Percentiles rank a stretch among this genome's conserved stretches.
These are phyloP conservation scores for Fusarium phyllophilum DNA, from an alignment of 2,329 filamentous ascomycete species.

Conservation along the genomic window DNA sequence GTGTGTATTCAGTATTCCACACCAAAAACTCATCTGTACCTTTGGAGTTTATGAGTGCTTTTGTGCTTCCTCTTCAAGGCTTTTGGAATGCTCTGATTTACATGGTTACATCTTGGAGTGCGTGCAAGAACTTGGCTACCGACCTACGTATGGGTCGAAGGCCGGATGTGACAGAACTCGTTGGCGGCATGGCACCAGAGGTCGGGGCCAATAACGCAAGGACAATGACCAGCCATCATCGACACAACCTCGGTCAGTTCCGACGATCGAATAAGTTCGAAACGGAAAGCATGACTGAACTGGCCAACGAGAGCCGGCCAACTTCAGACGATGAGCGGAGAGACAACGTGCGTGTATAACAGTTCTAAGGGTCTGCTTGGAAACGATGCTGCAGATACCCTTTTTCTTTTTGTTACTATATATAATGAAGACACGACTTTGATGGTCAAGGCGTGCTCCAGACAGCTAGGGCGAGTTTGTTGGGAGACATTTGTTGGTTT, in stretches of 20 bases:
- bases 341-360: constrained; percentile 24
- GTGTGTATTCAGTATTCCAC: constrained; percentile 75
- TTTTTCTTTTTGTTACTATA: constrained; percentile 20
- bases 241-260: constrained; percentile 46
- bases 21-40: constrained; percentile 61
- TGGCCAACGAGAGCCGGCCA: constrained; percentile 53
- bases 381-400: not conserved
- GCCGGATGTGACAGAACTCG: constrained; percentile 50
- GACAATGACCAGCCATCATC: constrained; percentile 18
- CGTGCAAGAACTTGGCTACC: constrained; percentile 62
- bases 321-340: constrained; percentile 48
- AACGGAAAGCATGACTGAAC: constrained; percentile 63
- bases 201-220: not conserved
- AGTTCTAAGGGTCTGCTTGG: not conserved
- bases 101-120: constrained; percentile 72
- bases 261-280: constrained; percentile 53
- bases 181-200: constrained; percentile 38
- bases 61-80: constrained; percentile 83
- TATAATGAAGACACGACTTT: constrained; percentile 30
- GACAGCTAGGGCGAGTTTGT: not conserved
- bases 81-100: constrained; percentile 89
- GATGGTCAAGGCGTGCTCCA: constrained; percentile 2
- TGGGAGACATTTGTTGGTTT: not conserved
- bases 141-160: constrained; percentile 49
- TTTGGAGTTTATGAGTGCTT: constrained; percentile 75